Conservation (phyloP, 2,329 filamentous ascomycete genomes). For the Shiraia sp. region DNA sequence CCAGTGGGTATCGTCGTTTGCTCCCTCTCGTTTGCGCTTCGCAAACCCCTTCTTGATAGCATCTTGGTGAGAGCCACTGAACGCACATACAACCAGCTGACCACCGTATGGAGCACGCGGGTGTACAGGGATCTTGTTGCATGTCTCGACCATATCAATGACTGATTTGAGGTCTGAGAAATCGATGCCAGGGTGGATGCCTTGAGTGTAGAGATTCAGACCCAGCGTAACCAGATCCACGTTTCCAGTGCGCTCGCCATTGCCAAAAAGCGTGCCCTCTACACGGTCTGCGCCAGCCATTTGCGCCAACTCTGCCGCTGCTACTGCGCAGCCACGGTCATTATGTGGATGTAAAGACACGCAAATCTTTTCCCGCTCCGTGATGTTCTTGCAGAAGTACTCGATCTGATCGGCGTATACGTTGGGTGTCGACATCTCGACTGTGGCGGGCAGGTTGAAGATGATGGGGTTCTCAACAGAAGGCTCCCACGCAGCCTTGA, state of each 20-base stretch:
- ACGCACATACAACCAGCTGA: conserved; percentile 87
- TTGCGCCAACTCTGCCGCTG: conserved; percentile 87
- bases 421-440: conserved; percentile 93
- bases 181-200: conserved; percentile 81
- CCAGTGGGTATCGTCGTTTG: conserved; percentile 71
- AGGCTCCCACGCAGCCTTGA: conserved; percentile 92
- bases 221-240: conserved; percentile 92
- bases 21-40: conserved; percentile 64
- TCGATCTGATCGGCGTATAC: conserved; percentile 96
- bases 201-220: conserved; percentile 94
- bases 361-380: conserved; percentile 81
- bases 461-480: conserved; percentile 80
- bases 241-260: conserved; percentile 94
- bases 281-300: conserved; percentile 96
- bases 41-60: conserved; percentile 92
- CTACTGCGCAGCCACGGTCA: conserved; percentile 86
- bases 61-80: conserved; percentile 91
- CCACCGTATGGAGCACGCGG: conserved; percentile 89
- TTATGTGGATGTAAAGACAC: conserved; percentile 95
- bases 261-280: conserved; percentile 91
- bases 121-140: conserved; percentile 94
- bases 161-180: conserved; percentile 86
- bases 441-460: conserved; percentile 95
- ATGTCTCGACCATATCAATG: conserved; percentile 87
- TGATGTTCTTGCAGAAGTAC: conserved; percentile 87